These are phyloP conservation scores for Zea mays DNA, from an alignment of 176 grass and related monocot species.

Conservation along the genomic window DNA sequence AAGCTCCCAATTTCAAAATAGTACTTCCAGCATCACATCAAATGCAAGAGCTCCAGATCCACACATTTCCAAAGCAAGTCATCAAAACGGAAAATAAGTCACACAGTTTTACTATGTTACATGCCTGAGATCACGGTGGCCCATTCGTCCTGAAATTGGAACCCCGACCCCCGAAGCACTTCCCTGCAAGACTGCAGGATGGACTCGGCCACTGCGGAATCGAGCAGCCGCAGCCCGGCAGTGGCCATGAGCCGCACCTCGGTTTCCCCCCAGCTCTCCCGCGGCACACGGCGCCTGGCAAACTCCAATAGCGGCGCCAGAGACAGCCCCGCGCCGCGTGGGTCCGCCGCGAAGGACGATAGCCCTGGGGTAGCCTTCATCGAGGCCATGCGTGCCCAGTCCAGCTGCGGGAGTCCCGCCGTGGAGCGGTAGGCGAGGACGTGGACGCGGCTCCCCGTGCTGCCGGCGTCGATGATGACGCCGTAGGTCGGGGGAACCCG, in stretches of 20 bases:
- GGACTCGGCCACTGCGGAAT: constrained; percentile 39
- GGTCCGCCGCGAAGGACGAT: constrained; percentile 58
- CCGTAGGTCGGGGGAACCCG: constrained; percentile 38
- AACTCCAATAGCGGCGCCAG: constrained; percentile 75
- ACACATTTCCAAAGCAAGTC: not conserved
- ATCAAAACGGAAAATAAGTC: not conserved
- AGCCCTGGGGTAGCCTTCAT: constrained; percentile 67
- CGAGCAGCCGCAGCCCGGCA: constrained; percentile 65
- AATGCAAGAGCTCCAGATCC: constrained; percentile 5
- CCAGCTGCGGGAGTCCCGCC: constrained; percentile 37
- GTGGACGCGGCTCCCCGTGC: constrained; percentile 78
- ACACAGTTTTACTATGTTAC: not conserved
- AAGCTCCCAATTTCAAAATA: constrained; percentile 18
- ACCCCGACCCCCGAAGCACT: constrained; percentile 58
- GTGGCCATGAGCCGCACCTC: constrained; percentile 93
- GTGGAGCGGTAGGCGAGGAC: constrained; percentile 48
- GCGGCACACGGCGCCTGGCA: constrained; percentile 49
- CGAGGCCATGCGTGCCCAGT: constrained; percentile 47
- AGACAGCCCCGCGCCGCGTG: constrained; percentile 54
- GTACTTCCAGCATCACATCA: not conserved
- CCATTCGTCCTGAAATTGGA: constrained; percentile 73
- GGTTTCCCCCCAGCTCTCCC: constrained; percentile 46
- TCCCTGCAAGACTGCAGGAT: constrained; percentile 77
- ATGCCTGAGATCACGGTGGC: constrained; percentile 86
- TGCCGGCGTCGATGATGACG: constrained; percentile 79